Conservation (phyloP, 2,329 filamentous ascomycete genomes). For the Zymoseptoria ardabiliae region DNA sequence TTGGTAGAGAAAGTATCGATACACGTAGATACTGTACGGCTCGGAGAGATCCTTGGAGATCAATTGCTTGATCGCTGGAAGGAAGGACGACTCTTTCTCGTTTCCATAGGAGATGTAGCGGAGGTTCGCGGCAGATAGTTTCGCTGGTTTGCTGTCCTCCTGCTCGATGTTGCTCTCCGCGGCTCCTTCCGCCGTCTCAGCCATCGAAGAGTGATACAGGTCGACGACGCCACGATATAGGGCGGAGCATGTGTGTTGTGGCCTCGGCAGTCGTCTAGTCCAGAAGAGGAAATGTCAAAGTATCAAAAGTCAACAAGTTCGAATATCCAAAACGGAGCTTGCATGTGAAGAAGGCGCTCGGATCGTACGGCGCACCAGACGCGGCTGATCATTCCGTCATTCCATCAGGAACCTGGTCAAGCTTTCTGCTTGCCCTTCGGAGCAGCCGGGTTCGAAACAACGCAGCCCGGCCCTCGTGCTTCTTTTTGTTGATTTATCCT, state of each 20-base stretch:
- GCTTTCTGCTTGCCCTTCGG: background rate
- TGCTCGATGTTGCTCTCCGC: slow-evolving; percentile 4
- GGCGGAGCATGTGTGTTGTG: background rate
- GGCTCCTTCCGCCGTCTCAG: slow-evolving; percentile 1
- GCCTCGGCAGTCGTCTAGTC: background rate
- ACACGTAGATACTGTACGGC: slow-evolving; percentile 98
- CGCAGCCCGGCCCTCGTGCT: background rate
- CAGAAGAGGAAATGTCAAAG: background rate
- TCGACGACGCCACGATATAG: background rate
- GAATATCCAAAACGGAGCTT: background rate
- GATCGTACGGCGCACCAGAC: too few species aligned
- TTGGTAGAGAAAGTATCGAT: slow-evolving; percentile 95
- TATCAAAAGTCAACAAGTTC: background rate
- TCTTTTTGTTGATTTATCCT: background rate
- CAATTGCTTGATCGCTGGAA: slow-evolving; percentile 80
- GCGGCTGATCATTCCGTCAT: background rate
- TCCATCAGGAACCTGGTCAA: background rate
- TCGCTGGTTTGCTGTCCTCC: background rate
- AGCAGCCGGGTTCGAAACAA: background rate
- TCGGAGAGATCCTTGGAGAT: slow-evolving; percentile 96
- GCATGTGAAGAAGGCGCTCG: background rate
- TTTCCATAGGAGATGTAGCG: slow-evolving; percentile 54
- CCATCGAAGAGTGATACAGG: slow-evolving; percentile 2
- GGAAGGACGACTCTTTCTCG: slow-evolving; percentile 56
- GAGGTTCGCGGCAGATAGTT: slow-evolving; percentile 3